Base-by-base conservation (phyloP, 2,329 filamentous ascomycete species). In the Aspergillus unguis region DNA sequence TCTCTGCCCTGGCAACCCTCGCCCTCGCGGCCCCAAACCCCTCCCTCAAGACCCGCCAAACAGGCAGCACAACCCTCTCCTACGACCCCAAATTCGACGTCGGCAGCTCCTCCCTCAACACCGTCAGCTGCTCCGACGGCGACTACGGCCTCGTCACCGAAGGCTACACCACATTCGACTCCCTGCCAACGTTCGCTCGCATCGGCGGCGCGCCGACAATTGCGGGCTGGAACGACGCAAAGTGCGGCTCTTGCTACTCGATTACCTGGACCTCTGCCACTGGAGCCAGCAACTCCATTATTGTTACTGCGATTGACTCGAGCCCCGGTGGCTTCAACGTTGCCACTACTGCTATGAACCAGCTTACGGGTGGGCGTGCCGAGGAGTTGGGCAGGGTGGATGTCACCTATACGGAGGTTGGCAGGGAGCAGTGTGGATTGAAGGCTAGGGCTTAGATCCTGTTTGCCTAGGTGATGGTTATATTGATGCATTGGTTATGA, bases 71-170 rank as follows among this genome's bases (percentile, higher is more conserved):
- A 17, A 70, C 65, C 69, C 86, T 91, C 64, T 86, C 85, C 58
- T 92, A 85, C 71, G 88, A 92, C 73, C 72, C 75, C 23, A 83
- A 80, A 65, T 94, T 89, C 74, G 88, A 92, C 65, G 74, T 85
- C 57, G 68, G 67, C 42, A 59, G 60, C 54, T 80, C 83, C 37
- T 76, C 80, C 41, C 68, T 92, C 50, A 76, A 71, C 32, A 68
- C 65, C 4, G 78, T 90, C 41, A 29, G 67, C 44, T 75, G 72
- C 61, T 73, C 70, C 8, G 59, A 73, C 49, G 71, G 71, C 5
- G 25, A 33, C 31, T 65, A 71, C 50, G 71, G 71, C 25, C 64
- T 74, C 17, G 44, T 65, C 8, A 49, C 23, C 6, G 62, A 65
- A 44, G 69, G 67, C 44, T 73, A 64, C 55, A 58, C 43, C 2